A percentile compares a stretch with the other conserved stretches of the same genome.
These are phyloP conservation scores for Pythium phragmiticola DNA, from an alignment of 352 stramenopile species.

Conservation along the genomic window DNA sequence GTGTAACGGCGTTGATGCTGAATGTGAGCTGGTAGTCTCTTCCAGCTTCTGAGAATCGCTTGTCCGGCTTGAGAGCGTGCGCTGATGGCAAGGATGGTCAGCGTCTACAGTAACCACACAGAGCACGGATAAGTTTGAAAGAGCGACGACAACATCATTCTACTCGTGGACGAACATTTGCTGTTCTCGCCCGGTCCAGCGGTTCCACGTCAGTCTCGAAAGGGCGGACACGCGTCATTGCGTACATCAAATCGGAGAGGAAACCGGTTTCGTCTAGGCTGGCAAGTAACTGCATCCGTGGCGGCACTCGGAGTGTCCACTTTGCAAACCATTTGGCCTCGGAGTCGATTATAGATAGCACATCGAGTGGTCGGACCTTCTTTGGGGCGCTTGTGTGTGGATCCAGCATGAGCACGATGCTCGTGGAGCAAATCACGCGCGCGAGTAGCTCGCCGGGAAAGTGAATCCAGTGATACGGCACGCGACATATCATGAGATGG, in stretches of 20 bases:
- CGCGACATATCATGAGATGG: constrained; percentile 31
- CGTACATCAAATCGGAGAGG: constrained; percentile 37
- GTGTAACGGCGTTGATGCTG: constrained; percentile 11
- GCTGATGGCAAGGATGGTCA: constrained; percentile 3
- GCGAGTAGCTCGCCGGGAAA: constrained; percentile 45
- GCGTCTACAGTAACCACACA: not conserved
- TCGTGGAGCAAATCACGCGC: constrained; percentile 38
- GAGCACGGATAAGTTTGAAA: not conserved
- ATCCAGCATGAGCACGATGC: constrained; percentile 46
- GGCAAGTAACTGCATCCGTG: constrained; percentile 35
- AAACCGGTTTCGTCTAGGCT: constrained; percentile 24
- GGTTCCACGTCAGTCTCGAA: constrained; percentile 12
- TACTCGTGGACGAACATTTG: constrained; percentile 2
- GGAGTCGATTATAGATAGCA: constrained; percentile 37
- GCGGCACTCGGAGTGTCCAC: constrained; percentile 49
- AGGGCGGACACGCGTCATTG: constrained; percentile 38
- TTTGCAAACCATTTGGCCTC: constrained; percentile 42
- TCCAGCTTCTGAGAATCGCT: constrained; percentile 7
- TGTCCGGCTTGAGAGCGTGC: constrained; percentile 6
- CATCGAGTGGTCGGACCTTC: constrained; percentile 29
- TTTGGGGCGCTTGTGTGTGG: constrained; percentile 21
- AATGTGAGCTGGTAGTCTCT: constrained; percentile 18
- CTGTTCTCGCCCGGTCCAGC: not conserved
- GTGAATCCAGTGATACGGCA: constrained; percentile 58
- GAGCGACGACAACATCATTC: not conserved